Evolutionary conservation across 2,329 filamentous ascomycete species (phyloP).

Genomic region (Monilinia aucupariae): DNA sequence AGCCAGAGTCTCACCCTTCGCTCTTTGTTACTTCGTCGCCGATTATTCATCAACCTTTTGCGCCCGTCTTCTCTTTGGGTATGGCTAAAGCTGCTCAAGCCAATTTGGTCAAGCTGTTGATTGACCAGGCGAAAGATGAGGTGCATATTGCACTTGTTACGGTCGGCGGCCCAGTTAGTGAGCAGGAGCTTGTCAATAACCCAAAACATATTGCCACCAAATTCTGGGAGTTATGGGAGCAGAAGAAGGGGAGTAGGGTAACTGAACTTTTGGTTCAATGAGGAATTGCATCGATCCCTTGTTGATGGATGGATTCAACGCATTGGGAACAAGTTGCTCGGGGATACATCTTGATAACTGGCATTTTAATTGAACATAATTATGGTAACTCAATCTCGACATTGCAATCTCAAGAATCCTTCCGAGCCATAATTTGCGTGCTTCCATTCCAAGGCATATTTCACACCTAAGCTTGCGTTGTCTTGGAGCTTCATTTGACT

Average conservation of each 20-base stretch:
- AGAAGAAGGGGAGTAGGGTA: conserved; percentile 36
- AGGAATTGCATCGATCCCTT: too few relatives aligned
- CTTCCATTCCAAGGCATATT: neutral
- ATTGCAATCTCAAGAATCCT: neutral
- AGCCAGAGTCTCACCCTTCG: conserved; percentile 3
- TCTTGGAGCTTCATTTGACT: neutral
- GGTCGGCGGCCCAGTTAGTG: conserved; percentile 41
- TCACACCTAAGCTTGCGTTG: neutral
- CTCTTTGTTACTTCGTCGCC: conserved; percentile 13
- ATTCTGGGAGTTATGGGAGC: conserved; percentile 42
- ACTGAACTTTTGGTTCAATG: conserved; percentile 35
- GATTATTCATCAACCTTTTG: conserved; percentile 38
- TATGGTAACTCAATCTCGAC: neutral
- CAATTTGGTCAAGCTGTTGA: conserved; percentile 44
- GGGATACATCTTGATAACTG: neutral
- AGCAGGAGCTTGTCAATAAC: conserved; percentile 40
- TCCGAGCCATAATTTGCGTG: neutral
- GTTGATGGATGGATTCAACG: neutral
- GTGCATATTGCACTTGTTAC: conserved; percentile 45
- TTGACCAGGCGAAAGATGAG: conserved; percentile 33
- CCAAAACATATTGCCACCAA: conserved; percentile 43
- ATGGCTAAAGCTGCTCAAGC: conserved; percentile 48
- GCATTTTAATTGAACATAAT: neutral
- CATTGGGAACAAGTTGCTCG: neutral
- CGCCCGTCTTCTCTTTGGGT: conserved; percentile 45